Conservation (phyloP, 2,329 filamentous ascomycete genomes). For the Penicillium corylophilum region DNA sequence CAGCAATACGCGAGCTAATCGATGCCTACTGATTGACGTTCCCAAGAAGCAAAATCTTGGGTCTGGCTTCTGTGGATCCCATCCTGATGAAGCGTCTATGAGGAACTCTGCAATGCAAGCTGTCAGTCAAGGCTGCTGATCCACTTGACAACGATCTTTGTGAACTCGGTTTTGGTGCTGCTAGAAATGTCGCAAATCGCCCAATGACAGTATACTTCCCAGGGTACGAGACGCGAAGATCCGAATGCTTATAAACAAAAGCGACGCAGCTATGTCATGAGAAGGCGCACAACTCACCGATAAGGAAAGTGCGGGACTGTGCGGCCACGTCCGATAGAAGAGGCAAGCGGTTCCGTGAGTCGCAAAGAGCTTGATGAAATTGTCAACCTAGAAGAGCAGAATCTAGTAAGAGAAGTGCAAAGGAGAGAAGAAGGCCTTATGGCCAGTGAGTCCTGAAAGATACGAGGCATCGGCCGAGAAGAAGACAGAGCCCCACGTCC, state of each 20-base stretch:
- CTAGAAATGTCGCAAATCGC: neutral
- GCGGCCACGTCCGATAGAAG: neutral
- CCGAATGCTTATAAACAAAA: neutral
- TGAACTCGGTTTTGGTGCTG: neutral
- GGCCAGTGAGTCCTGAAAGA: constrained; percentile 8
- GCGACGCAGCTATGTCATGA: neutral
- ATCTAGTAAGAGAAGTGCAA: neutral
- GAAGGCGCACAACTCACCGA: constrained; percentile 15
- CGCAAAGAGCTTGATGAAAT: neutral
- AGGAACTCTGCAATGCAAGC: neutral
- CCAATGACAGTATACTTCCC: neutral
- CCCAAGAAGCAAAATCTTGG: constrained; percentile 64
- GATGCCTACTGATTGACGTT: constrained; percentile 60
- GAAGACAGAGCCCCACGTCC: constrained; percentile 2
- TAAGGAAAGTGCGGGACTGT: constrained; percentile 2
- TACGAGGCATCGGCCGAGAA: constrained; percentile 16
- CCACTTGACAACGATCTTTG: neutral
- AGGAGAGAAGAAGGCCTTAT: neutral
- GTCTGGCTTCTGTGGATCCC: constrained; percentile 38
- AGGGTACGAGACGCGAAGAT: neutral
- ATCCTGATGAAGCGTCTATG: constrained; percentile 15
- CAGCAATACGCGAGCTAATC: neutral
- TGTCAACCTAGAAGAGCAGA: neutral
- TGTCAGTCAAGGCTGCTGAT: neutral
- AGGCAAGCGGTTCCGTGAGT: neutral